Evolutionary conservation across 73 alveolate genomes (phyloP), one percentile per base, ranked within the genome.

Genomic region (Strombidium stylifer): DNA sequence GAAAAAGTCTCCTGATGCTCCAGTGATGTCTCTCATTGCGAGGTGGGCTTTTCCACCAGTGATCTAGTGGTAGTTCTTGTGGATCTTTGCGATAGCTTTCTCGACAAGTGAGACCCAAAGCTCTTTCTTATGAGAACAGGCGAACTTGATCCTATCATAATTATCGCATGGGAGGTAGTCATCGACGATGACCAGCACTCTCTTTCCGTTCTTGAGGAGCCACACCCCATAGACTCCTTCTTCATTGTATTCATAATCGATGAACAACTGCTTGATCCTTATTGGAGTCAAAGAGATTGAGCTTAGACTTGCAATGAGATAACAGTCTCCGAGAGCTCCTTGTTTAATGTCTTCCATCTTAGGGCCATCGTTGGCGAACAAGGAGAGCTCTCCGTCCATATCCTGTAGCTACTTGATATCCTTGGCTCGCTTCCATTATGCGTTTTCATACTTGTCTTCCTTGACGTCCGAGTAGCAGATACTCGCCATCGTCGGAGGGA

Each of bases 81-180:
- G 96, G 24, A 93, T 41, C 77, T 93, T 93, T 4, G 98, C 97
- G 85, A 88, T 90, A 23, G 97, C 98, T 53, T 93, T 93, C 60
- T 93, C 98, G 20, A 93, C 57, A 18, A 92, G 52, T 25, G 85
- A 86, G 16, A 89, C 94, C 98, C 98, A 92, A 35, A 85, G 79
- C 59, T 92, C 94, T 35, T 57, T 57, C 11, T 14, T n/a, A 35
- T 57, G 3, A 8, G 4, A 5, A 4, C 40, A 77, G 2, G 90
- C 64, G 65, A 81, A 86, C 20, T 82, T 86, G 10, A 98, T 97
- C 0, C 91, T 69, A 10, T 96, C 93, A 37, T 60, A 44, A 19
- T 97, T 97, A 64, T 84, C 69, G 58, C 99, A 93, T 18, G 99
- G 99, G 68, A 93, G 84, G 46, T 79, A 88, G 81, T 93, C 99